Evolutionary conservation across 176 grass and related monocot genomes (phyloP).

Genomic region (Carex kokanica): DNA sequence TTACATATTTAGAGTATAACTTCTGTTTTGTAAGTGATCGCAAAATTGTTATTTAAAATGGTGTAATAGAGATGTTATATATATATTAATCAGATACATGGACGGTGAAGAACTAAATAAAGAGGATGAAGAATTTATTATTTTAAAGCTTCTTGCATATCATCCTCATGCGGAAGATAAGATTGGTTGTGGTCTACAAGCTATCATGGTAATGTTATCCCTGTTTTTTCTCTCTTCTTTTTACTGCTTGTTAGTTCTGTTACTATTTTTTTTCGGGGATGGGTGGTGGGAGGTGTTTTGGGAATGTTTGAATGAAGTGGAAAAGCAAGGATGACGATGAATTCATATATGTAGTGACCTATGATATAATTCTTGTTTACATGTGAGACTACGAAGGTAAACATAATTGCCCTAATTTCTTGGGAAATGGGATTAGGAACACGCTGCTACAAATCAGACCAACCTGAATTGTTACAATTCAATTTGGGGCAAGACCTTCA

Average conservation of each 20-base stretch:
- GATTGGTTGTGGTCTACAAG: slow-evolving; percentile 85
- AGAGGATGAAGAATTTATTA: slow-evolving; percentile 50
- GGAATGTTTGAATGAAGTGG: not conserved
- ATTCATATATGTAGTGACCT: not conserved
- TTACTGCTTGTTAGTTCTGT: not conserved
- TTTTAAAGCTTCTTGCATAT: slow-evolving; percentile 71
- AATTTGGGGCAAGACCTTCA: not conserved
- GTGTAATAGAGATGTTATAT: slow-evolving; percentile 4
- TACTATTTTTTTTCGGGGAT: not conserved
- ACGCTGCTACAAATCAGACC: not conserved
- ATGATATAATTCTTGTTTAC: not conserved
- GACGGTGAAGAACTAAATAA: slow-evolving; percentile 46
- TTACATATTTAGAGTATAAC: not conserved
- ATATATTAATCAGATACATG: slow-evolving; percentile 45
- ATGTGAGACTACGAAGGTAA: not conserved
- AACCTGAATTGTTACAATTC: not conserved
- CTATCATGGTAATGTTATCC: slow-evolving; percentile 57
- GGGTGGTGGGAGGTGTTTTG: too few species aligned
- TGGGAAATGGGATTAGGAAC: not conserved
- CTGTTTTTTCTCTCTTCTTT: not conserved
- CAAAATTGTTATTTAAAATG: not conserved
- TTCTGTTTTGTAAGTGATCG: not conserved
- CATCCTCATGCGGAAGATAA: slow-evolving; percentile 68
- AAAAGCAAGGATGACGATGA: not conserved
- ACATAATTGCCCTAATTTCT: not conserved